phyloP scores from a whole-genome alignment of 75 land plant genomes.

The Selaginella tamariscina region DNA sequence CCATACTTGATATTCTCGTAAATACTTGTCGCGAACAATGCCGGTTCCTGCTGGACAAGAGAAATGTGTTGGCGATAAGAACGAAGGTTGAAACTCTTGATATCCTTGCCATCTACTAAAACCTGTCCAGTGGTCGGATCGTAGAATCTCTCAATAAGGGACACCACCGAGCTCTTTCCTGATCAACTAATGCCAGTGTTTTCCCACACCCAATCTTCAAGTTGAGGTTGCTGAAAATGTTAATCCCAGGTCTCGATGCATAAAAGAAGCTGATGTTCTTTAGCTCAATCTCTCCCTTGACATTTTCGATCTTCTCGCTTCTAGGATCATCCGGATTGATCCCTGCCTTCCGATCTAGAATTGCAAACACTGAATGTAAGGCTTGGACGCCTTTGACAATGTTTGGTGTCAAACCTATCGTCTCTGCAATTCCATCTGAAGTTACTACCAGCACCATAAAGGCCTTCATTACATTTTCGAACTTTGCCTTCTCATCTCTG shows the following conservation, averaged over 20 bases:
- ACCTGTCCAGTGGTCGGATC: neutral
- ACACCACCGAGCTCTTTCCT: slow-evolving; percentile 2
- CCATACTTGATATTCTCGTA: slow-evolving; percentile 5
- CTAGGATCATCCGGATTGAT: slow-evolving; percentile 78
- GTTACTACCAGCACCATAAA: slow-evolving; percentile 93
- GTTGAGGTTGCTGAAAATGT: neutral
- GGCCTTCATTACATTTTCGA: slow-evolving; percentile 75
- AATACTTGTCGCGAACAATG: neutral
- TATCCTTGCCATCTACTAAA: slow-evolving; percentile 1
- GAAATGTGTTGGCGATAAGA: neutral
- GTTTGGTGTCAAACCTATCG: slow-evolving; percentile 81
- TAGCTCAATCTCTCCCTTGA: slow-evolving; percentile 73
- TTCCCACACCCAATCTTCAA: neutral
- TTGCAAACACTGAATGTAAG: slow-evolving; percentile 62
- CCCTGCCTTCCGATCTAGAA: slow-evolving; percentile 70
- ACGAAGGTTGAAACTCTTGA: neutral
- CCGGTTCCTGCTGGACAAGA: neutral
- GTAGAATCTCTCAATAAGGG: neutral
- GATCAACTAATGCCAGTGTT: neutral
- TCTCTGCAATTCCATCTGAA: slow-evolving; percentile 87
- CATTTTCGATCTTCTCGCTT: slow-evolving; percentile 27
- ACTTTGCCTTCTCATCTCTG: slow-evolving; percentile 57
- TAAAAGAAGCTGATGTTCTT: slow-evolving; percentile 19
- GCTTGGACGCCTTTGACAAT: slow-evolving; percentile 79
- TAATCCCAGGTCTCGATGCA: neutral